phyloP scores from a whole-genome alignment of 305 asterid genomes.

The Fraxinus dipetala region DNA sequence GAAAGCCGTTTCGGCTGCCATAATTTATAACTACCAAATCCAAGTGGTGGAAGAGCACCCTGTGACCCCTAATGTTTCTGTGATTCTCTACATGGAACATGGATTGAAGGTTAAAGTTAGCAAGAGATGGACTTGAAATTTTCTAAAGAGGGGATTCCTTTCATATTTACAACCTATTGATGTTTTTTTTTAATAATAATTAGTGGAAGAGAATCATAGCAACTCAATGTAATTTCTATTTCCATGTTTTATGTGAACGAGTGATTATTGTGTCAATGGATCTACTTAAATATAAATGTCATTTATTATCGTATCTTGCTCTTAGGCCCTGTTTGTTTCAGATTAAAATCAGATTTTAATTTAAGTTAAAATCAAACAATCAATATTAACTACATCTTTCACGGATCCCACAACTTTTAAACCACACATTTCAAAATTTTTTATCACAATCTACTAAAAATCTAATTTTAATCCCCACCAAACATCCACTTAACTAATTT shows the following conservation, averaged over 20 bases:
- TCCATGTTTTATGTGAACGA: neutral
- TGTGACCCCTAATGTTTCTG: constrained; percentile 50
- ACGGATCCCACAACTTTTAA: too few species aligned
- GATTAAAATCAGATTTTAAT: too few species aligned
- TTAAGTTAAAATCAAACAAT: too few species aligned
- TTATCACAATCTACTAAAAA: too few species aligned
- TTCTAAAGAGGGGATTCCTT: neutral
- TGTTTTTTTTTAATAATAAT: neutral
- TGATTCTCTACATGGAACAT: constrained; percentile 65
- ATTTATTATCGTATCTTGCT: neutral
- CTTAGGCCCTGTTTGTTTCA: too few species aligned
- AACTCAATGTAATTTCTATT: neutral
- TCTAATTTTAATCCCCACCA: too few species aligned
- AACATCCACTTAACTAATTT: too few species aligned
- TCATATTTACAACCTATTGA: neutral
- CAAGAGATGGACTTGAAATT: constrained; percentile 41
- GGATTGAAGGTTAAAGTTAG: constrained; percentile 53
- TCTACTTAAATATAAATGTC: neutral
- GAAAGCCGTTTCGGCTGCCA: constrained; percentile 66
- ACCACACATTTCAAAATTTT: too few species aligned
- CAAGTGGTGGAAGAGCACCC: constrained; percentile 46
- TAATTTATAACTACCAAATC: constrained; percentile 46
- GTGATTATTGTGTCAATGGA: neutral
- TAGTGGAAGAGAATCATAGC: neutral
- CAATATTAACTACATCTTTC: too few species aligned